phyloP scores from a whole-genome alignment of 1,139 yeast genomes.

The Eremothecium sinecaudum region DNA sequence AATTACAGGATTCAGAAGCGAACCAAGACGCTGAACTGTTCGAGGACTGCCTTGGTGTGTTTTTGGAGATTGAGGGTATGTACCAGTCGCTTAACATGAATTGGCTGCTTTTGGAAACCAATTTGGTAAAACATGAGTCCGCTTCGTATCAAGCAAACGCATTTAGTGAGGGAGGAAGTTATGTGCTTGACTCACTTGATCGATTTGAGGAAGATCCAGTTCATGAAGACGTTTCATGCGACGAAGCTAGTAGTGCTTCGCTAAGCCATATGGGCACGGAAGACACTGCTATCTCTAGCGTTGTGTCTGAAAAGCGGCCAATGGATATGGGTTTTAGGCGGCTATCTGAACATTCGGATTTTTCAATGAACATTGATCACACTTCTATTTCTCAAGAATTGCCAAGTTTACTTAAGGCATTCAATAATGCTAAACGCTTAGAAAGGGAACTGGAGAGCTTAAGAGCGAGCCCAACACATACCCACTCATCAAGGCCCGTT shows the following conservation, averaged over 20 bases:
- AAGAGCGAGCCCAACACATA: constrained; percentile 7
- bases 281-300: not conserved
- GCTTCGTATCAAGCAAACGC: constrained; percentile 10
- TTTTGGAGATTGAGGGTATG: constrained; percentile 33
- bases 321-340: constrained; percentile 11
- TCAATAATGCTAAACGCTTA: constrained; percentile 31
- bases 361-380: constrained; percentile 20
- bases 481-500: no score
- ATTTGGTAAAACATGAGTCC: constrained; percentile 17
- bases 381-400: constrained; percentile 30
- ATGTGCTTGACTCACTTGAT: constrained; percentile 12
- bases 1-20: constrained; percentile 27
- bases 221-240: constrained; percentile 8
- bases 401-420: constrained; percentile 33
- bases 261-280: constrained; percentile 2
- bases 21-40: constrained; percentile 27
- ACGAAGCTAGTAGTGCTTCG: constrained; percentile 8
- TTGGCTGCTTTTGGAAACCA: constrained; percentile 26
- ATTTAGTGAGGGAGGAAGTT: constrained; percentile 9
- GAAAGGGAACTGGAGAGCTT: constrained; percentile 26
- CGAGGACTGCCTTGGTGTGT: constrained; percentile 30
- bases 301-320: not conserved
- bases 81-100: constrained; percentile 31
- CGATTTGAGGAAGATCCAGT: constrained; percentile 12
- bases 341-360: constrained; percentile 18